Conservation (phyloP, 164 flowering plant species). For the Piper betle region DNA sequence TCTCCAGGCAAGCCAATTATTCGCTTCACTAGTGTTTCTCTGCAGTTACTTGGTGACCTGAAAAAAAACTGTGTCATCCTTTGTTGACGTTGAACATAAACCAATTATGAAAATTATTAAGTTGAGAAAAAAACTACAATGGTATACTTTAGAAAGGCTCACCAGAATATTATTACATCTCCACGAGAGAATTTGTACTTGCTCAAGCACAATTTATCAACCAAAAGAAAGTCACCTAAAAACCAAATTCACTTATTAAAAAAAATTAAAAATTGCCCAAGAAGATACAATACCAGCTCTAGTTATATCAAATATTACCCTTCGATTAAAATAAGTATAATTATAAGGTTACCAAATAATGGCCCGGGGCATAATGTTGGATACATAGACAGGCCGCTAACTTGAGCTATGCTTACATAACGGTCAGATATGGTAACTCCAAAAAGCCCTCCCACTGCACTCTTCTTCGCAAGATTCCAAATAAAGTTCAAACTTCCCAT, state of each 20-base stretch:
- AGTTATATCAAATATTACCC: no score
- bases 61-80: conserved; percentile 6
- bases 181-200: conserved; percentile 73
- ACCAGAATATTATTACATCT: conserved; percentile 69
- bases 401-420: no score
- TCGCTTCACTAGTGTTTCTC: conserved; percentile 61
- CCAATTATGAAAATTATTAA: not conserved
- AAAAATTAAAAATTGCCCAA: no score
- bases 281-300: no score
- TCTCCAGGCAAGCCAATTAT: conserved; percentile 51
- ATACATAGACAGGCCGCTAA: no score
- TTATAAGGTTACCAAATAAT: no score
- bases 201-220: conserved; percentile 62
- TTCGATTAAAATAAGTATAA: no score
- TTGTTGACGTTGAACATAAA: conserved; percentile 1
- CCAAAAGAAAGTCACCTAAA: conserved; percentile 65
- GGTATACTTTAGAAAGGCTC: conserved; percentile 4
- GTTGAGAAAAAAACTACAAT: not conserved
- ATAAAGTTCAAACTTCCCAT: no score
- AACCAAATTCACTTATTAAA: not conserved
- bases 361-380: no score
- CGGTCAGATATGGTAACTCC: no score
- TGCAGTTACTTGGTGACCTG: conserved; percentile 65
- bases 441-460: no score
- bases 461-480: no score